Conservation (phyloP, 1,284 basidiomycete species). For the Abortiporus biennis region DNA sequence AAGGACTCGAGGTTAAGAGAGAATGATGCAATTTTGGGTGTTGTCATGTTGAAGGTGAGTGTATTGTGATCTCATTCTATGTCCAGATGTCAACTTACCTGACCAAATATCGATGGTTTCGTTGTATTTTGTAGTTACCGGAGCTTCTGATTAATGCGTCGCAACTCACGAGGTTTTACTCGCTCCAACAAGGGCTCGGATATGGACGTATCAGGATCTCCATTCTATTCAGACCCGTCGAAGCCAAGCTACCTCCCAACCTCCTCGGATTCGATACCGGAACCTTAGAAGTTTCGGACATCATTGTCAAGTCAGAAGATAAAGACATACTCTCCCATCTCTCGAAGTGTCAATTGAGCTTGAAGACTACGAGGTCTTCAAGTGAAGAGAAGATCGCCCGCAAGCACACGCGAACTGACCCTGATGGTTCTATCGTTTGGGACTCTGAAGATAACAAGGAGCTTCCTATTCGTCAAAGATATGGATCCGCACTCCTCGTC, state of each 20-base stretch:
- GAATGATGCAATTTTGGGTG: slow-evolving; percentile 63
- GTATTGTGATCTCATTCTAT: not conserved
- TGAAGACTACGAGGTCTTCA: slow-evolving; percentile 25
- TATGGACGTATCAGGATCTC: slow-evolving; percentile 44
- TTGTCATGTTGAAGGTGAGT: slow-evolving; percentile 38
- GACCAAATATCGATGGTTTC: not conserved
- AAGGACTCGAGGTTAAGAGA: slow-evolving; percentile 50
- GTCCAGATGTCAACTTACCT: not conserved
- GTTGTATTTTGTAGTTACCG: slow-evolving; percentile 22
- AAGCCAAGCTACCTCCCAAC: slow-evolving; percentile 48
- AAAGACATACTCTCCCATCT: slow-evolving; percentile 18
- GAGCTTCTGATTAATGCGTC: slow-evolving; percentile 35
- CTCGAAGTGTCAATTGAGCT: slow-evolving; percentile 23
- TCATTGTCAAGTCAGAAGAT: slow-evolving; percentile 24
- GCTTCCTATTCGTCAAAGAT: slow-evolving; percentile 56
- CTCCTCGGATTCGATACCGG: slow-evolving; percentile 64
- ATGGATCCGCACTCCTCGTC: slow-evolving; percentile 49
- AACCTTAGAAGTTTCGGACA: slow-evolving; percentile 42
- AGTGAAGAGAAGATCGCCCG: slow-evolving; percentile 29
- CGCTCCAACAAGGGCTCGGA: slow-evolving; percentile 49
- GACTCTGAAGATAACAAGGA: slow-evolving; percentile 33
- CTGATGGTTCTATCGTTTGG: slow-evolving; percentile 38
- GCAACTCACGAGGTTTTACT: slow-evolving; percentile 40
- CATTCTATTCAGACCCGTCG: slow-evolving; percentile 48
- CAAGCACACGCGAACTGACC: slow-evolving; percentile 38